Conservation (phyloP, 2,329 filamentous ascomycete species). For the Arthrinium phaeospermum region DNA sequence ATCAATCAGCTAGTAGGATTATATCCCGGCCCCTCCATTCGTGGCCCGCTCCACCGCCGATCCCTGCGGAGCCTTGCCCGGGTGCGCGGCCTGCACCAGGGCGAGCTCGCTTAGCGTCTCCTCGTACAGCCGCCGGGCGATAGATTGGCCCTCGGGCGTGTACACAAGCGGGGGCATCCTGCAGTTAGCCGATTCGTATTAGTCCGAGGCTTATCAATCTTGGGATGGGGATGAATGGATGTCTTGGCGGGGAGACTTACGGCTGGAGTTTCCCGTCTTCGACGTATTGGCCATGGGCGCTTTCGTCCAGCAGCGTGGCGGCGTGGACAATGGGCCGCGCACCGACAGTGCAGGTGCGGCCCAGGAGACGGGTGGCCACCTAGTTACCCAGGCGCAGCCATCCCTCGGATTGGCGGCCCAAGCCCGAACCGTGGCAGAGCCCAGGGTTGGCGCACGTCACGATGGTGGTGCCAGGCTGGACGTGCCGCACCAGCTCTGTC, state of each 20-base stretch:
- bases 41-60: too few species aligned
- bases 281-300: slow-evolving; percentile 29
- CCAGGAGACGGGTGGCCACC: slow-evolving; percentile 22
- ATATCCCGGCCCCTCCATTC: too few species aligned
- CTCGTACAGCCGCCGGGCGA: slow-evolving; percentile 29
- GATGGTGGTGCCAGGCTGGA: slow-evolving; percentile 23
- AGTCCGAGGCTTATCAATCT: not conserved
- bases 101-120: slow-evolving; percentile 33
- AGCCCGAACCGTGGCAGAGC: slow-evolving; percentile 23
- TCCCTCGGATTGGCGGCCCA: slow-evolving; percentile 26
- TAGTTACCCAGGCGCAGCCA: slow-evolving; percentile 21
- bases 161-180: slow-evolving; percentile 32
- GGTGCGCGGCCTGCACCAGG: slow-evolving; percentile 25
- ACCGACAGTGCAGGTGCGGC: slow-evolving; percentile 23
- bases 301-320: slow-evolving; percentile 26
- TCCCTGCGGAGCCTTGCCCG: too few species aligned
- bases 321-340: slow-evolving; percentile 28
- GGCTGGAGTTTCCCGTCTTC: slow-evolving; percentile 27
- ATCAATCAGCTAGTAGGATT: too few species aligned
- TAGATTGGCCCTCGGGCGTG: slow-evolving; percentile 25
- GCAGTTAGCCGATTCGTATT: not conserved
- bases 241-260: slow-evolving; percentile 22
- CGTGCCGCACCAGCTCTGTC: slow-evolving; percentile 34
- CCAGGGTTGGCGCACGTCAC: slow-evolving; percentile 28
- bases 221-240: too few species aligned